Percentiles rank a stretch among this genome's conserved stretches.
Conservation (phyloP, 305 asterid species). For the Plantago rigida region DNA sequence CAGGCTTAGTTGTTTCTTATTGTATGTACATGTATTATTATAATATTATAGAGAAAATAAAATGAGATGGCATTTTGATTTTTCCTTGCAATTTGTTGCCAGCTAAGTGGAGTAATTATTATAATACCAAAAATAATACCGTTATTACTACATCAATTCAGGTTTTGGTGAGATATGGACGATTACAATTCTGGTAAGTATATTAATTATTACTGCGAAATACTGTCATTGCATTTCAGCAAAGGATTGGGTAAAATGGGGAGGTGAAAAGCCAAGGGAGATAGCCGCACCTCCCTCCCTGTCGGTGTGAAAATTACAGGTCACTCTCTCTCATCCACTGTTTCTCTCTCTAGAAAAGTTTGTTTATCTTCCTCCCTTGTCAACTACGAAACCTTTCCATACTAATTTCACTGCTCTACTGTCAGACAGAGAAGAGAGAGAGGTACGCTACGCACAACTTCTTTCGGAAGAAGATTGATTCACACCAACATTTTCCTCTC, state of each 20-base stretch:
- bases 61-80: not conserved
- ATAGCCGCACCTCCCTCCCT: conserved; percentile 7
- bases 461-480: not conserved
- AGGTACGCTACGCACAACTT: not conserved
- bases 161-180: too few relatives aligned
- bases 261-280: too few relatives aligned
- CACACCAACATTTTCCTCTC: too few relatives aligned
- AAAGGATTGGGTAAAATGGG: too few relatives aligned
- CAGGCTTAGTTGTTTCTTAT: conserved; percentile 30
- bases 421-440: not conserved
- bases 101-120: not conserved
- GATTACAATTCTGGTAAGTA: too few relatives aligned
- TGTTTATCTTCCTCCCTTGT: conserved; percentile 41
- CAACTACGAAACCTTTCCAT: conserved; percentile 48
- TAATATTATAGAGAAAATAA: not conserved
- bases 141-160: too few relatives aligned
- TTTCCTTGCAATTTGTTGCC: conserved; percentile 18
- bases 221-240: too few relatives aligned
- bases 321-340: conserved; percentile 23
- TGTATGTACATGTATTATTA: not conserved
- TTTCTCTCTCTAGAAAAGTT: not conserved
- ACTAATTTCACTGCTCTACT: conserved; percentile 22
- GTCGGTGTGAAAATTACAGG: conserved; percentile 4
- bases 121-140: too few relatives aligned
- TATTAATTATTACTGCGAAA: too few relatives aligned